Evolutionary conservation across 2,329 filamentous ascomycete species (phyloP).

Genomic region (Fusarium nurragi): DNA sequence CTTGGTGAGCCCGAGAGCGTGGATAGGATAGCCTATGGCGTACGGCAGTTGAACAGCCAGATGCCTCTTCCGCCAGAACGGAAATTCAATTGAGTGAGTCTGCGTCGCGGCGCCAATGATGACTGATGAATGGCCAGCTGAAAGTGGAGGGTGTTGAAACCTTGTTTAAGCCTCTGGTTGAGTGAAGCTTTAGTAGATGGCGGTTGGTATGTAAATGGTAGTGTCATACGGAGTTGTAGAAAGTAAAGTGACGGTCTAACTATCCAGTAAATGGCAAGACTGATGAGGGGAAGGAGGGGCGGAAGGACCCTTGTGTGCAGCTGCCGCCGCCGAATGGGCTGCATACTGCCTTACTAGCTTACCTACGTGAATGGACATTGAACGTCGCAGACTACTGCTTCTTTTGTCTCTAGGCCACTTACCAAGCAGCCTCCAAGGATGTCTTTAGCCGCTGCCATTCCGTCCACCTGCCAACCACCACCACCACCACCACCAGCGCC

Average conservation of each 20-base stretch:
- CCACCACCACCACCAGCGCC: background rate
- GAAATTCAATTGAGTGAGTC: slow-evolving; percentile 10
- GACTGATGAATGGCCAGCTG: slow-evolving; percentile 3
- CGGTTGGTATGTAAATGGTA: background rate
- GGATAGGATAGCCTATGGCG: background rate
- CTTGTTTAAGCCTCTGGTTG: slow-evolving; percentile 8
- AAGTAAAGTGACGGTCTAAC: background rate
- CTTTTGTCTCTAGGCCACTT: no score
- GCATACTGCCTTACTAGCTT: no score
- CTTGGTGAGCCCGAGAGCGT: background rate
- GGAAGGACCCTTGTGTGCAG: slow-evolving; percentile 15
- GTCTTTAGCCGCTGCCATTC: background rate
- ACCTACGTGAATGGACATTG: no score
- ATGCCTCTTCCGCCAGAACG: slow-evolving; percentile 16
- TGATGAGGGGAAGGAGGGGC: background rate
- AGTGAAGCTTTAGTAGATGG: background rate
- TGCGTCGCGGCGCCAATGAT: background rate
- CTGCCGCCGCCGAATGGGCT: background rate
- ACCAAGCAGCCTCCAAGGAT: background rate
- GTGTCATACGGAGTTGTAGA: background rate
- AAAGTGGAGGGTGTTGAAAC: slow-evolving; percentile 22
- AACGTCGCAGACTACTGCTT: no score
- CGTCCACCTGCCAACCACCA: slow-evolving; percentile 39
- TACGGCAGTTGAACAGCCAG: slow-evolving; percentile 26
- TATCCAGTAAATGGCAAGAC: slow-evolving; percentile 1